Evolutionary conservation across 2,329 filamentous ascomycete genomes (phyloP).

Genomic region (Aspergillus versicolor): DNA sequence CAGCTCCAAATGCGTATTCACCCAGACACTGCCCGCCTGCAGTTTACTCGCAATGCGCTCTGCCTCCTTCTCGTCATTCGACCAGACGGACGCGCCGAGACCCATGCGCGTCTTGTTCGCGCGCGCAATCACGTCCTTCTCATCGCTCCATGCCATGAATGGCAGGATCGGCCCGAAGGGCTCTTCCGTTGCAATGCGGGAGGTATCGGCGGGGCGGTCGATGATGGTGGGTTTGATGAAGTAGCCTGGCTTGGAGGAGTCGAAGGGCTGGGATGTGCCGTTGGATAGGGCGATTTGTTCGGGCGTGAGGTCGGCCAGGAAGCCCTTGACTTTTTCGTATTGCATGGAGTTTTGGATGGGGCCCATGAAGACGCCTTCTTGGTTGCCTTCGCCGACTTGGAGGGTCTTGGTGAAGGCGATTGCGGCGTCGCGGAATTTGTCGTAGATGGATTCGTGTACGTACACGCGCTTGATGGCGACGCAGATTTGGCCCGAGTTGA

Average conservation of each 20-base stretch:
- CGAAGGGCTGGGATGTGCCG: constrained; percentile 43
- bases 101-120: constrained; percentile 57
- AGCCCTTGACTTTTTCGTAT: constrained; percentile 58
- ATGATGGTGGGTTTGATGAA: constrained; percentile 62
- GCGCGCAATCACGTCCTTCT: constrained; percentile 58
- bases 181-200: constrained; percentile 59
- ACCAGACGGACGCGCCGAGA: constrained; percentile 60
- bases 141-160: constrained; percentile 59
- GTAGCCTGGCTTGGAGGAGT: constrained; percentile 50
- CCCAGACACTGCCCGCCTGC: constrained; percentile 61
- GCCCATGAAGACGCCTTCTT: constrained; percentile 52
- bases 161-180: constrained; percentile 66
- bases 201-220: constrained; percentile 57
- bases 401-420: constrained; percentile 46
- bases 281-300: constrained; percentile 54
- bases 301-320: constrained; percentile 57
- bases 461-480: constrained; percentile 60
- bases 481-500: constrained; percentile 58
- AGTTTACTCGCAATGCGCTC: constrained; percentile 54
- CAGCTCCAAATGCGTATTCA: constrained; percentile 49
- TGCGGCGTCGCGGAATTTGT: constrained; percentile 51
- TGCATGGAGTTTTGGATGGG: constrained; percentile 67
- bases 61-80: constrained; percentile 52
- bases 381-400: constrained; percentile 39
- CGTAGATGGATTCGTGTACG: constrained; percentile 61